Conservation (phyloP, 2,329 filamentous ascomycete genomes). For the Neocatenulostroma microsporum region DNA sequence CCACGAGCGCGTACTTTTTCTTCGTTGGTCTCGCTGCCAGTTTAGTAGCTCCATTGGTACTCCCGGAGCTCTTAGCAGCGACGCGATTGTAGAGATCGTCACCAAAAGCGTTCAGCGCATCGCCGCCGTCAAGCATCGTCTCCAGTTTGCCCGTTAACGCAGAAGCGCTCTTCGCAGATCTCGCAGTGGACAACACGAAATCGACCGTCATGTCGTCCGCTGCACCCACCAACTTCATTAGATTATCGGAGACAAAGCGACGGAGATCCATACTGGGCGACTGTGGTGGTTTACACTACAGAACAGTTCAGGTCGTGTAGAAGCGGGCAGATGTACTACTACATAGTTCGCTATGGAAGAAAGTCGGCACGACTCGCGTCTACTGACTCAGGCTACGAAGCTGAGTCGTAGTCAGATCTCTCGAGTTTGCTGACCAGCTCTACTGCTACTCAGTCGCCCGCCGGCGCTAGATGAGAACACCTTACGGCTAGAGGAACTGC, state of each 20-base stretch:
- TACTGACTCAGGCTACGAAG: no score
- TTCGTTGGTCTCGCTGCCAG: slow-evolving; percentile 19
- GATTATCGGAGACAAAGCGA: slow-evolving; percentile 40
- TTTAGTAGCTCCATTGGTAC: slow-evolving; percentile 12
- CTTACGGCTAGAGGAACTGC: no score
- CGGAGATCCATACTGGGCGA: slow-evolving; percentile 30
- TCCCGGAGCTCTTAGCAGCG: slow-evolving; percentile 17
- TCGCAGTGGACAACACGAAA: slow-evolving; percentile 49
- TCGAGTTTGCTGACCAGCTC: no score
- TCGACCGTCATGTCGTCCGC: slow-evolving; percentile 51
- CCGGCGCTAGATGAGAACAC: no score
- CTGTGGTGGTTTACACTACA: no score
- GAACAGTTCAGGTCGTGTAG: no score
- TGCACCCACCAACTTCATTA: slow-evolving; percentile 47
- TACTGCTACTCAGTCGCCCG: no score
- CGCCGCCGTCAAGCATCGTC: slow-evolving; percentile 43
- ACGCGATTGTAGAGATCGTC: slow-evolving; percentile 38
- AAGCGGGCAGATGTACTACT: no score
- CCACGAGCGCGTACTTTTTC: slow-evolving; percentile 48
- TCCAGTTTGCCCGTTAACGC: slow-evolving; percentile 45
- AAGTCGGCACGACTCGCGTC: no score
- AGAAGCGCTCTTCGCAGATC: slow-evolving; percentile 41
- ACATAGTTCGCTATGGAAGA: no score
- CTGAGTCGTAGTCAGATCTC: no score
- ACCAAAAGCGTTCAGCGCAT: slow-evolving; percentile 42